phyloP scores from a whole-genome alignment of 805 yeast species.

The Tetrapisispora taiwanensis region DNA sequence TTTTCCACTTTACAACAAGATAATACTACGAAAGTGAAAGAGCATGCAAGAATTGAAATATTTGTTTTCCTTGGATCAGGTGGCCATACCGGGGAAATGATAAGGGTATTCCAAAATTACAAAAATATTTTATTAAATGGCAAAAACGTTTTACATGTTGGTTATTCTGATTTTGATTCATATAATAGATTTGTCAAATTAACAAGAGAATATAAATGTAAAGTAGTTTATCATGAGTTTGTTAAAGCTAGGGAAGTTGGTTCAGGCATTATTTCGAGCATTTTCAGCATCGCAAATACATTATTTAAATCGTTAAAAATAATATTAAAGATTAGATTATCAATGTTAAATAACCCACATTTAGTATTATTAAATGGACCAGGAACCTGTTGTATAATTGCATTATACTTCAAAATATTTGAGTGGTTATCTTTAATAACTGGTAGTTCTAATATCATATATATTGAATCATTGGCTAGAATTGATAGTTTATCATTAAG shows the following conservation, averaged over 20 bases:
- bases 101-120: constrained; percentile 45
- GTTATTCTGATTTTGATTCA: constrained; percentile 30
- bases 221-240: constrained; percentile 18
- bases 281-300: constrained; percentile 28
- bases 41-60: constrained; percentile 18
- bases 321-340: constrained; percentile 11
- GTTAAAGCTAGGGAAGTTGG: constrained; percentile 32
- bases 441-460: constrained; percentile 61
- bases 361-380: constrained; percentile 32
- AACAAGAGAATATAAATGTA: constrained; percentile 3
- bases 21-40: not conserved
- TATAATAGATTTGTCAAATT: constrained; percentile 30
- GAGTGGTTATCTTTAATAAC: constrained; percentile 13
- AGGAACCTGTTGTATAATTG: constrained; percentile 29
- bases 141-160: constrained; percentile 31
- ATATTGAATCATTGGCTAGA: constrained; percentile 81
- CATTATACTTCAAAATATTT: constrained; percentile 21
- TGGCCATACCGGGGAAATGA: constrained; percentile 94
- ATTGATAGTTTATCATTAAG: constrained; percentile 64
- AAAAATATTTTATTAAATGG: constrained; percentile 37
- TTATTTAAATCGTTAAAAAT: constrained; percentile 16
- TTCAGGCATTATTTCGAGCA: constrained; percentile 26
- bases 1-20: too few relatives aligned
- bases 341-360: constrained; percentile 17
- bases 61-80: constrained; percentile 86